These are phyloP conservation scores for Penicillium freii DNA, from an alignment of 2,329 filamentous ascomycete genomes.

Conservation along the genomic window DNA sequence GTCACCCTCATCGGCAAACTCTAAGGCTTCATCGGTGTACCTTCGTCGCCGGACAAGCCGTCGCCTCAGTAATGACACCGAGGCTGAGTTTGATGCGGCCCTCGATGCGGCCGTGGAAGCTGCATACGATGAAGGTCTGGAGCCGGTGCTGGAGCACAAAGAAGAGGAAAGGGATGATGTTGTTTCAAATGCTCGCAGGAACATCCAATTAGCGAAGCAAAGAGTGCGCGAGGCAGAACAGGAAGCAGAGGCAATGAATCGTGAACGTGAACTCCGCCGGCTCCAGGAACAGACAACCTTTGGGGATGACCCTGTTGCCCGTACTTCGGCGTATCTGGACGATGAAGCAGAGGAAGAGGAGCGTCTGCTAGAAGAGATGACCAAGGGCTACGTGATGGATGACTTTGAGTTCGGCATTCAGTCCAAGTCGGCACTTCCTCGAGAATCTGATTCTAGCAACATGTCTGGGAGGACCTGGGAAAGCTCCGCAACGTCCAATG, in stretches of 20 bases:
- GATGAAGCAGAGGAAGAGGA: slow-evolving; percentile 72
- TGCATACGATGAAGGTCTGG: slow-evolving; percentile 88
- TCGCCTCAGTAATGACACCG: slow-evolving; percentile 67
- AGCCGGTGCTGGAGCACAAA: slow-evolving; percentile 55
- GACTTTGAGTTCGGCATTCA: slow-evolving; percentile 74
- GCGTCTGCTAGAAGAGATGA: slow-evolving; percentile 81
- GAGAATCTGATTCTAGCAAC: slow-evolving; percentile 79
- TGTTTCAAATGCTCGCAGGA: slow-evolving; percentile 56
- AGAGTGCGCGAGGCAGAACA: slow-evolving; percentile 70
- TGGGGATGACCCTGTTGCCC: slow-evolving; percentile 19
- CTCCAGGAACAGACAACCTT: slow-evolving; percentile 32
- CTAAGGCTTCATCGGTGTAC: slow-evolving; percentile 69
- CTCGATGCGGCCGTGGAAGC: slow-evolving; percentile 94
- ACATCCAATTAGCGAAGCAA: slow-evolving; percentile 73
- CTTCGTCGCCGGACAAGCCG: slow-evolving; percentile 69
- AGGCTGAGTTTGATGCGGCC: slow-evolving; percentile 90
- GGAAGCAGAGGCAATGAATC: slow-evolving; percentile 63
- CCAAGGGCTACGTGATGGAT: slow-evolving; percentile 75
- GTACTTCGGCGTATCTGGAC: slow-evolving; percentile 51
- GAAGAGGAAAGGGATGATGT: slow-evolving; percentile 35
- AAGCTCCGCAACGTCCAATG: slow-evolving; percentile 72
- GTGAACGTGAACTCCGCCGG: slow-evolving; percentile 57
- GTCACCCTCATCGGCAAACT: slow-evolving; percentile 74
- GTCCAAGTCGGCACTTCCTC: slow-evolving; percentile 66
- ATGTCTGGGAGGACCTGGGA: slow-evolving; percentile 77